Evolutionary conservation across 2,329 filamentous ascomycete genomes (phyloP).

Genomic region (Paraconiothyrium brasiliense): DNA sequence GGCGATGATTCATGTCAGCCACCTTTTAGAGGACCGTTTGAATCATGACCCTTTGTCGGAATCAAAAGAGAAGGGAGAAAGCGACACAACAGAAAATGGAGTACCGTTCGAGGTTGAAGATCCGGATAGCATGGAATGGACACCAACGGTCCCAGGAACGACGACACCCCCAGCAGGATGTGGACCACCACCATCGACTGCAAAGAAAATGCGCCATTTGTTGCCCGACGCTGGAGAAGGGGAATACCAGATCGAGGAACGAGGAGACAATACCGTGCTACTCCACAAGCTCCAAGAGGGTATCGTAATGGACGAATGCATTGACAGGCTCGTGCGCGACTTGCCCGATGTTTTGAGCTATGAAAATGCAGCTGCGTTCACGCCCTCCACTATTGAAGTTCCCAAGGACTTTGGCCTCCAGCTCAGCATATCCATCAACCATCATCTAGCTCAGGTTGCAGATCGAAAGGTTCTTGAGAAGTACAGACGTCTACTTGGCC

Average conservation of each 20-base stretch:
- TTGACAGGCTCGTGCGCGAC: slow-evolving; percentile 48
- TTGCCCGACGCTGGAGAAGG: slow-evolving; percentile 39
- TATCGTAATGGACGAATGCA: slow-evolving; percentile 48
- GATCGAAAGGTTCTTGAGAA: slow-evolving; percentile 50
- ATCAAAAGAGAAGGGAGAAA: slow-evolving; percentile 12
- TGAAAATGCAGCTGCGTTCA: slow-evolving; percentile 45
- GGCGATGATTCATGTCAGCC: slow-evolving; percentile 48
- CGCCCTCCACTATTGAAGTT: slow-evolving; percentile 50
- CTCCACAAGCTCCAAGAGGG: slow-evolving; percentile 48
- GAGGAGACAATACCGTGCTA: slow-evolving; percentile 39
- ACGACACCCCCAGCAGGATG: slow-evolving; percentile 40
- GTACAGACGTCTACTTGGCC: slow-evolving; percentile 48
- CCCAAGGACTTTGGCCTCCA: slow-evolving; percentile 50
- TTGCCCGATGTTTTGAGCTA: slow-evolving; percentile 48
- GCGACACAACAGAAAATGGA: slow-evolving; percentile 19
- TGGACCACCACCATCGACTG: slow-evolving; percentile 39
- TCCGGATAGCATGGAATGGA: slow-evolving; percentile 51
- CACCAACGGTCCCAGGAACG: slow-evolving; percentile 37
- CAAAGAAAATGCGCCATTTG: slow-evolving; percentile 43
- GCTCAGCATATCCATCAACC: slow-evolving; percentile 50
- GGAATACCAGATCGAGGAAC: slow-evolving; percentile 32
- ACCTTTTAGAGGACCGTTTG: slow-evolving; percentile 43
- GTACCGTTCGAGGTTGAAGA: slow-evolving; percentile 38
- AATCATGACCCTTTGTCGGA: slow-evolving; percentile 29
- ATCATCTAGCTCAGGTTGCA: slow-evolving; percentile 49